Percentiles rank a stretch among this genome's conserved stretches.
Conservation (phyloP, 441 rosid genomes). For the Populus hybrid region DNA sequence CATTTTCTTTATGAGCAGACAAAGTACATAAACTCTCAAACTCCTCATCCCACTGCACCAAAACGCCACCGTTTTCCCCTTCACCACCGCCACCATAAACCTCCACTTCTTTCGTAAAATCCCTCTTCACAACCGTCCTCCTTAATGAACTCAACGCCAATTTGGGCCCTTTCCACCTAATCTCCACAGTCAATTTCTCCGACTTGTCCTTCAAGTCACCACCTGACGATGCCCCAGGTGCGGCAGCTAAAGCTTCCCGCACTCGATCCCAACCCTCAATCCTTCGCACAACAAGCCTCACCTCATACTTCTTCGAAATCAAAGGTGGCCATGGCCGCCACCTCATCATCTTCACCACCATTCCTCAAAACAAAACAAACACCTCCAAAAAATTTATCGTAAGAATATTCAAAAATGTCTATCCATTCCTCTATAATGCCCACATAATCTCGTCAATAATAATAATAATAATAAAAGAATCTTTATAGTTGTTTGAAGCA, state of each 20-base stretch:
- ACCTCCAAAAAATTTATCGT: not conserved
- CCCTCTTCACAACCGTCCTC: slow-evolving; percentile 78
- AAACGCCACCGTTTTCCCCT: slow-evolving; percentile 28
- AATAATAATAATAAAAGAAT: not conserved
- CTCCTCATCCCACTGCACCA: slow-evolving; percentile 83
- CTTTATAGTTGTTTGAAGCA: not conserved
- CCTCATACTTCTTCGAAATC: slow-evolving; percentile 73
- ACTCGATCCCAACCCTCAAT: slow-evolving; percentile 80
- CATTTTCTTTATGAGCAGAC: slow-evolving; percentile 65
- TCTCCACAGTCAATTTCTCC: slow-evolving; percentile 39
- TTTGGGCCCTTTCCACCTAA: slow-evolving; percentile 94
- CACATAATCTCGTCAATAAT: not conserved
- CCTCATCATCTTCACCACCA: slow-evolving; percentile 98
- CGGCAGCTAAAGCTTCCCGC: slow-evolving; percentile 29
- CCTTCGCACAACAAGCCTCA: slow-evolving; percentile 50
- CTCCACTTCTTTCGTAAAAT: slow-evolving; percentile 66
- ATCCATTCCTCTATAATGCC: not conserved
- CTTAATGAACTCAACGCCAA: slow-evolving; percentile 68
- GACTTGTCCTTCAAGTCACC: not conserved
- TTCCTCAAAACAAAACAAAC: slow-evolving; percentile 17
- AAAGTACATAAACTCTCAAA: slow-evolving; percentile 67
- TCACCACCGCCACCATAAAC: slow-evolving; percentile 12
- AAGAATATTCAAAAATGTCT: too few relatives aligned
- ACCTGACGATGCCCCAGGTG: not conserved
- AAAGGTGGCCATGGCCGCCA: slow-evolving; percentile 97